A percentile compares a stretch with the other conserved stretches of the same genome.
Evolutionary conservation across 2,329 filamentous ascomycete species (phyloP).

Genomic region (Arthrobotrys musiformis): DNA sequence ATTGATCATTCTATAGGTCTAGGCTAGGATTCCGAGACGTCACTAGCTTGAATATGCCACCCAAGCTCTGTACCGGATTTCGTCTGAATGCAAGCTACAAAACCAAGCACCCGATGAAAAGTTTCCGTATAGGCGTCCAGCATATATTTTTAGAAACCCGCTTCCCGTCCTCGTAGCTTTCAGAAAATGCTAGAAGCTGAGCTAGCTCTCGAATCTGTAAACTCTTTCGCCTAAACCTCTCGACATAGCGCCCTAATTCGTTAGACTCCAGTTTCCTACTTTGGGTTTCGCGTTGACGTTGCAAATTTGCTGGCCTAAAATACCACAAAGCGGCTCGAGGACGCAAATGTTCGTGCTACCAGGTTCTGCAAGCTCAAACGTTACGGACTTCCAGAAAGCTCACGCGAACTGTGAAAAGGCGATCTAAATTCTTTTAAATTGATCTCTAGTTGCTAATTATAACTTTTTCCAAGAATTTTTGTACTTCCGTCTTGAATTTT

Average conservation of each 20-base stretch:
- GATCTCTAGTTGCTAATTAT: constrained; percentile 2
- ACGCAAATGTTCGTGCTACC: background rate
- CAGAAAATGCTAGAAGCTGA: background rate
- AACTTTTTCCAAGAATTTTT: background rate
- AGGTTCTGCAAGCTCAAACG: background rate
- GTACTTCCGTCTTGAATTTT: background rate
- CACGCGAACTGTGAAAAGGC: background rate
- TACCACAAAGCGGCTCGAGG: background rate
- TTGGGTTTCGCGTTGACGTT: constrained; percentile 34
- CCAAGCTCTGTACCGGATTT: too few relatives aligned
- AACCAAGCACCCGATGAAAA: background rate
- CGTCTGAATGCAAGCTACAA: background rate
- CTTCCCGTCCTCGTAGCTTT: background rate
- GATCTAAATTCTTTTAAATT: background rate
- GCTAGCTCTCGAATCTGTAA: background rate
- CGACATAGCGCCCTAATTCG: background rate
- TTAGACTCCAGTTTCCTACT: constrained; percentile 6
- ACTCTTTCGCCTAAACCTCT: constrained; percentile 2
- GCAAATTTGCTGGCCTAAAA: constrained; percentile 11
- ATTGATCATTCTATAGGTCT: too few relatives aligned
- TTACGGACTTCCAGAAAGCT: background rate
- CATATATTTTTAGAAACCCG: constrained; percentile 3
- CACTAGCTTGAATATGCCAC: too few relatives aligned
- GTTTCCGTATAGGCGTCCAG: background rate
- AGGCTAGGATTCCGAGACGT: too few relatives aligned